A percentile compares a stretch with the other conserved stretches of the same genome.
These are phyloP conservation scores for Mycena maculata DNA, from an alignment of 768 basidiomycete genomes.

Conservation along the genomic window DNA sequence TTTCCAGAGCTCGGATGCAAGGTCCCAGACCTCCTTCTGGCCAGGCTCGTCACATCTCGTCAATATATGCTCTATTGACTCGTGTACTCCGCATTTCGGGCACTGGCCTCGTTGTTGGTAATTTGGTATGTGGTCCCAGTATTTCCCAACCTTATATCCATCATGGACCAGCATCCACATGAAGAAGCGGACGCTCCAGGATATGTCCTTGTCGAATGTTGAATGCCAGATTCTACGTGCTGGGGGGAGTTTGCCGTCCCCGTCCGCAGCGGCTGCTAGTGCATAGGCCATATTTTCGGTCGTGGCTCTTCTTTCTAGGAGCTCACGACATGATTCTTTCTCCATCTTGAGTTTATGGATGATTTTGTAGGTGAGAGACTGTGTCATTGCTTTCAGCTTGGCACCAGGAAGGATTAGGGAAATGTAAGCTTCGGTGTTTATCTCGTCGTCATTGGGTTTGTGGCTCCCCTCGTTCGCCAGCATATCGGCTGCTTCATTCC, in stretches of 20 bases:
- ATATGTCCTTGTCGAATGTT: neutral
- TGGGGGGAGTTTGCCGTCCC: neutral
- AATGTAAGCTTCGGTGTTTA: neutral
- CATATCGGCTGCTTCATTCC: constrained; percentile 23
- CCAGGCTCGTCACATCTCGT: too few species aligned
- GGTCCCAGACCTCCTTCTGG: too few species aligned
- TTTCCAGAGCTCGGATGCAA: too few species aligned
- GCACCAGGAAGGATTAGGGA: neutral
- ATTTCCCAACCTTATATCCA: neutral
- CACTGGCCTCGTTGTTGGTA: neutral
- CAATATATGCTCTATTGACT: too few species aligned
- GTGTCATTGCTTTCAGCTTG: too few species aligned
- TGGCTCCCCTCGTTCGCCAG: constrained; percentile 17
- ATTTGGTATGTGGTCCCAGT: neutral
- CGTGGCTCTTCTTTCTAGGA: neutral
- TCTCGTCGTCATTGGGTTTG: neutral
- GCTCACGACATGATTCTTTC: neutral
- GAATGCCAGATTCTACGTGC: neutral
- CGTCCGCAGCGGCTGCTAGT: neutral
- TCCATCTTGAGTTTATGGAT: too few species aligned
- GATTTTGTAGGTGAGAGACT: too few species aligned
- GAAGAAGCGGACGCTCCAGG: neutral
- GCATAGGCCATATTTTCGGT: neutral
- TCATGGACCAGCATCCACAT: neutral
- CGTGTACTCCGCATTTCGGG: neutral